Evolutionary conservation across 2,329 filamentous ascomycete genomes (phyloP), one percentile per base, ranked within the genome.

Genomic region (Aspergillus sp.): DNA sequence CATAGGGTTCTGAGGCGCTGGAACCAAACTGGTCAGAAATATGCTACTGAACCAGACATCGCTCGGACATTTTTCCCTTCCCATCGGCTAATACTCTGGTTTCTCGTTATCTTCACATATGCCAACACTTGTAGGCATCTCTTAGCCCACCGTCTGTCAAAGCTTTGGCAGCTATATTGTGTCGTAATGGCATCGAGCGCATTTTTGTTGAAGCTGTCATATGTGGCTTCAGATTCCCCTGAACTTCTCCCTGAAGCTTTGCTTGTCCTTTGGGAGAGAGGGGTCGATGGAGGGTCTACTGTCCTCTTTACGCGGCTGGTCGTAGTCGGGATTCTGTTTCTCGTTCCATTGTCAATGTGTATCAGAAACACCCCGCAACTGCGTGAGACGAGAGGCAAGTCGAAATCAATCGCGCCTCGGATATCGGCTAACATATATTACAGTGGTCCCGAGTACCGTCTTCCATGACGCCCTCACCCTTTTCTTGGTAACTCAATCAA

Each of bases 1-100:
- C 84, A 91, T 56, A 85, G 93, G 38, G 69, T 96, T 2, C 79
- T 87, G 39, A 82, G 91, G 47, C 85, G 89, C 58, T 99, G 94
- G 94, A 98, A 98, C 71, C 95, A 98, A 75, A 98, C 95, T 0
- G 95, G 95, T 4, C 94, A 98, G 72, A 99, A 99, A 75, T 93
- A 92, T 69, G 90, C 95, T 1, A 93, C 93, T n/a, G 90, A 89
- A 41, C 87, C 92, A 25, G 95, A 98, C 70, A 91, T 98, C 49
- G 90, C 91, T 63, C 91, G 89, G 61, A 80, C 76, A 5, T 89
- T 91, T 70, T 80, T 96, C 57, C 79, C 84, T 15, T 79, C 83
- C 0, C 84, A 91, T 59, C 87, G 87, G 2, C 74, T 81, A 28
- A 71, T 90, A 0, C 84, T 99, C 4, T 99, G 95, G 95, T 67